Evolutionary conservation across 2,329 filamentous ascomycete genomes (phyloP), one percentile per base, ranked within the genome.

Genomic region (Diaporthe sp.): DNA sequence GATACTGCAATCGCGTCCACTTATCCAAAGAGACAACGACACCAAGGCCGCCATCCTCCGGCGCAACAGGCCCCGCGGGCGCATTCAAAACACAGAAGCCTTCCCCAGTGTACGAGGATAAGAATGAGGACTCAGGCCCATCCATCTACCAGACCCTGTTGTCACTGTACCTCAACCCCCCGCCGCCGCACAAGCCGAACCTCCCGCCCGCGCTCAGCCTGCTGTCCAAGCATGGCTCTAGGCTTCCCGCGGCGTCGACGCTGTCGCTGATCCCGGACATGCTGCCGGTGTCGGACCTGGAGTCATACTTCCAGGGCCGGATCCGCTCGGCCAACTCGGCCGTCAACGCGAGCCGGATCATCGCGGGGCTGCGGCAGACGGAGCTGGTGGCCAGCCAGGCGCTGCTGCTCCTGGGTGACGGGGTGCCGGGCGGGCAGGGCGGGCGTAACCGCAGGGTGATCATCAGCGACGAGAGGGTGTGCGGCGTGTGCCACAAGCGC

Each of bases 91-190:
- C 82, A 57, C 80, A 81, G 80, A 78, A 80, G 82, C 77, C 81
- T 78, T 78, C 86, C 77, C 79, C 81, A 17, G 78, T 80, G 13
- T 80, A 82, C 22, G 82, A 82, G 22, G 82, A 85, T 76, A 82
- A 87, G 4, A 85, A 88, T 10, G 58, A 73, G 3, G 90, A 92
- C 73, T 84, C 88, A 31, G 86, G 90, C 51, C 91, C 92, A 12
- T 96, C 95, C 17, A 98, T 98, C 81, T 98, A 98, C 84, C 94
- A 98, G 81, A 96, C 93, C 9, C 90, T 99, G 4, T 90, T 99
- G 13, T 94, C 95, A 2, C 90, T 99, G 2, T 99, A 98, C 82
- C 90, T 99, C 4, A 92, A 92, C 2, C 97, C 97, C 0, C 93
- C 94, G 2, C 87, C 92, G 13, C 92, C 94, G 0, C 90, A 97